phyloP scores from a whole-genome alignment of 2,329 filamentous ascomycete species.

The Lojkania enalia region DNA sequence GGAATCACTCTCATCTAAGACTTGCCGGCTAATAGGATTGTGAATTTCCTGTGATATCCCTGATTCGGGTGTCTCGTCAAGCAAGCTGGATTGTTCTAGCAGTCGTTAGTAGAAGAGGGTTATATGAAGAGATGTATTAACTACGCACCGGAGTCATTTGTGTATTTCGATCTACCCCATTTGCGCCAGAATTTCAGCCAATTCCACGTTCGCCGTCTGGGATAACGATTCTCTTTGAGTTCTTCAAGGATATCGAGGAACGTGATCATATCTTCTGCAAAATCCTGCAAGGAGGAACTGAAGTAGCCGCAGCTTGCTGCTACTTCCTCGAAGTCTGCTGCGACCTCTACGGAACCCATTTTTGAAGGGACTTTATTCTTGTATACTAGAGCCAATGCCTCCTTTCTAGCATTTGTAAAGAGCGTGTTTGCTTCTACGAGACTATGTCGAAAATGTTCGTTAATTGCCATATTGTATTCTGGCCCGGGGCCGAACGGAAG shows the following conservation, averaged over 20 bases:
- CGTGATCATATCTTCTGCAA: constrained; percentile 84
- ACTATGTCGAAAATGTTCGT: constrained; percentile 78
- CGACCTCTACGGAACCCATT: constrained; percentile 70
- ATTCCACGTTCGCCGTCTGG: constrained; percentile 70
- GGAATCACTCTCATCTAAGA: constrained; percentile 27
- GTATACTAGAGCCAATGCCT: constrained; percentile 80
- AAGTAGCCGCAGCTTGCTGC: constrained; percentile 98
- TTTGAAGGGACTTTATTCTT: constrained; percentile 73
- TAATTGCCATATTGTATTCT: constrained; percentile 70
- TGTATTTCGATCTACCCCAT: constrained; percentile 14
- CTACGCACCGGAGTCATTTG: constrained; percentile 23
- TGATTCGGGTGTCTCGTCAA: constrained; percentile 31
- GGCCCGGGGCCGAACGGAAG: constrained; percentile 75
- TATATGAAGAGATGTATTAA: not conserved
- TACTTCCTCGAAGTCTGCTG: constrained; percentile 95
- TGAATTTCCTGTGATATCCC: constrained; percentile 42
- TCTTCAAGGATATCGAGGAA: constrained; percentile 86
- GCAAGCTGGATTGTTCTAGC: constrained; percentile 28
- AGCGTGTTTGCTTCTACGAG: constrained; percentile 78
- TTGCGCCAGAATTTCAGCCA: constrained; percentile 81
- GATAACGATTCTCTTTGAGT: constrained; percentile 70
- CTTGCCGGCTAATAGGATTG: constrained; percentile 37
- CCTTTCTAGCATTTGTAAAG: constrained; percentile 74
- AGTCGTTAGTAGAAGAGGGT: constrained; percentile 11
- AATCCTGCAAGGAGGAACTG: constrained; percentile 85